These are phyloP conservation scores for Metrosideros polymorpha DNA, from an alignment of 441 rosid genomes.

Conservation along the genomic window DNA sequence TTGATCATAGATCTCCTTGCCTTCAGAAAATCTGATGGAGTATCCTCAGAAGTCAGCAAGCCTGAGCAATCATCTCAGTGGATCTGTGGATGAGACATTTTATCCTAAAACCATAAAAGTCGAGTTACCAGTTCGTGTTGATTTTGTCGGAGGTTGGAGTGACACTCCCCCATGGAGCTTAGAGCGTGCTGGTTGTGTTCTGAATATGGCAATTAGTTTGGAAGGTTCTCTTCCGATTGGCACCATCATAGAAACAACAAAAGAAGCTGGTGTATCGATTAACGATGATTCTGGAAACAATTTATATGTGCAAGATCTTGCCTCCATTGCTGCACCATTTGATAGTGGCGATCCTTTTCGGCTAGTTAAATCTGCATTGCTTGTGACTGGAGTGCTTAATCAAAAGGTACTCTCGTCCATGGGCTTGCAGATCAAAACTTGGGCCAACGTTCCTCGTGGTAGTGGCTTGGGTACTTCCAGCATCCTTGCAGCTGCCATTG, in stretches of 20 bases:
- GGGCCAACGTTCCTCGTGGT: slow-evolving; percentile 92
- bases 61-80: slow-evolving; percentile 15
- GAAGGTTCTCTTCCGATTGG: slow-evolving; percentile 90
- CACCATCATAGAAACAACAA: slow-evolving; percentile 60
- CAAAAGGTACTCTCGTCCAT: slow-evolving; percentile 24
- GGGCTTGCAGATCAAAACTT: slow-evolving; percentile 66
- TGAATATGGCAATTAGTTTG: slow-evolving; percentile 81
- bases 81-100: slow-evolving; percentile 18
- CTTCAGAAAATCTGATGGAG: slow-evolving; percentile 57
- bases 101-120: slow-evolving; percentile 42
- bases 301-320: slow-evolving; percentile 35
- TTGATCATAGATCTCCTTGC: slow-evolving; percentile 1
- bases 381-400: slow-evolving; percentile 62
- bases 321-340: slow-evolving; percentile 57
- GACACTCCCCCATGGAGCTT: slow-evolving; percentile 99
- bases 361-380: slow-evolving; percentile 78
- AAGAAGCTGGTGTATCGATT: slow-evolving; percentile 43
- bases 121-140: slow-evolving; percentile 88
- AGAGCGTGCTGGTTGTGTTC: slow-evolving; percentile 89
- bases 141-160: slow-evolving; percentile 98
- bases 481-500: slow-evolving; percentile 91
- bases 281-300: slow-evolving; percentile 65
- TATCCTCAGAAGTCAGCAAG: slow-evolving; percentile 13
- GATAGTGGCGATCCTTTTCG: slow-evolving; percentile 53
- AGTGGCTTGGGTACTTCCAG: slow-evolving; percentile 96